Percentiles rank a stretch among this genome's conserved stretches.
Evolutionary conservation across 768 basidiomycete species (phyloP).

Genomic region (Pulveroboletus sp.): DNA sequence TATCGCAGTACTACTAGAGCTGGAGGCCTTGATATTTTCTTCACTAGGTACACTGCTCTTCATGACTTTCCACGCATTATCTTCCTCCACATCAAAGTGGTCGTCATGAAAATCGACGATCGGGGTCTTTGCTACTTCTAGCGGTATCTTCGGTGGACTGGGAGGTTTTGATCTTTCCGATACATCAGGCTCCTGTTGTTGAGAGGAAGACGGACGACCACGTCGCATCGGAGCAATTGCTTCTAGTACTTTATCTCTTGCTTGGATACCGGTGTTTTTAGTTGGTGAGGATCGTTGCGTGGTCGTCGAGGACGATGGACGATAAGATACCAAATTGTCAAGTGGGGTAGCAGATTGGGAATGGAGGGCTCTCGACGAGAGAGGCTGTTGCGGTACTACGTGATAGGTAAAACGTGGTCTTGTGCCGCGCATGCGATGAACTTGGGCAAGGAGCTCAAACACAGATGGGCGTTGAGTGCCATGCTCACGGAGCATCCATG

Average conservation of each 20-base stretch:
- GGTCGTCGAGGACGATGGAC: conserved; percentile 18
- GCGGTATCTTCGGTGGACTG: conserved; percentile 16
- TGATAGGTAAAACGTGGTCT: conserved; percentile 73
- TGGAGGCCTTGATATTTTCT: conserved; percentile 15
- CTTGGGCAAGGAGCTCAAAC: conserved; percentile 78
- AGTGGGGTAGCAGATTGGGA: conserved; percentile 27
- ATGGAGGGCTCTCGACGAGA: conserved; percentile 39
- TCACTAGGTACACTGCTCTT: conserved; percentile 20
- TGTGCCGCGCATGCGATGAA: conserved; percentile 85
- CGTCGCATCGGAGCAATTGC: conserved; percentile 77
- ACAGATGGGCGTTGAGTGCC: conserved; percentile 81
- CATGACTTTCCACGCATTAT: conserved; percentile 44
- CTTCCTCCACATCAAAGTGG: conserved; percentile 39
- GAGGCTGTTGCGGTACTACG: conserved; percentile 44
- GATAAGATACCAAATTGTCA: conserved; percentile 39
- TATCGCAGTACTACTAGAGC: conserved; percentile 23
- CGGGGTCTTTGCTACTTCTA: conserved; percentile 11
- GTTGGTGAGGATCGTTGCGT: conserved; percentile 16
- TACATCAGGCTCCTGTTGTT: conserved; percentile 34
- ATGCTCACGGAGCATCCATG: conserved; percentile 89
- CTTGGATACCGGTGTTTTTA: conserved; percentile 55
- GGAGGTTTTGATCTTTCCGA: conserved; percentile 29
- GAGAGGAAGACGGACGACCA: conserved; percentile 49
- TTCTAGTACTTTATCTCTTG: conserved; percentile 72
- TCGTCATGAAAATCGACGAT: conserved; percentile 34